Evolutionary conservation across 192 early-diverging fungal species (phyloP).

Genomic region (Coemansia sp.): DNA sequence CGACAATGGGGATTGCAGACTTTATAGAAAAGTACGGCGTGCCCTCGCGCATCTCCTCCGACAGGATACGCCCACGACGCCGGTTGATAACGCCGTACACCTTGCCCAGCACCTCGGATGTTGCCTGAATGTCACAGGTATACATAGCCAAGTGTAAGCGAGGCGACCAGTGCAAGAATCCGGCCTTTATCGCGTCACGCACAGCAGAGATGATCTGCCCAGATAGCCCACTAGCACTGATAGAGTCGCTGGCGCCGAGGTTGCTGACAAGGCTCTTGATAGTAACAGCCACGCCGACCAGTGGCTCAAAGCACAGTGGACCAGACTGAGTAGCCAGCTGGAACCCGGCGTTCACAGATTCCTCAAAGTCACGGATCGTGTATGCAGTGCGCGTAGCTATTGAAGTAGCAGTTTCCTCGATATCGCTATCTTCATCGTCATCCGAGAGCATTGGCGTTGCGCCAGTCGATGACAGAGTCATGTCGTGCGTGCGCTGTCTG

Average conservation of each 20-base stretch:
- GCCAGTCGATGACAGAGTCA: conserved; percentile 14
- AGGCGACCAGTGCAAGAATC: conserved; percentile 92
- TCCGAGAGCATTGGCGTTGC: conserved; percentile 41
- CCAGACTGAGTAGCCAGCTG: conserved; percentile 87
- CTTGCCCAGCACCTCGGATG: conserved; percentile 91
- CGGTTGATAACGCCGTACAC: conserved; percentile 92
- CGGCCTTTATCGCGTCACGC: conserved; percentile 76
- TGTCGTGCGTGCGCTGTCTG: conserved; percentile 7
- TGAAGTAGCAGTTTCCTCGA: not conserved
- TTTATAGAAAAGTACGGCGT: conserved; percentile 94
- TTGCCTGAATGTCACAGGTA: conserved; percentile 92
- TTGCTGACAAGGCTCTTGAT: conserved; percentile 31
- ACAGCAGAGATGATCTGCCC: conserved; percentile 90
- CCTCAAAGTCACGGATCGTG: conserved; percentile 66
- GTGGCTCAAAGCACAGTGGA: conserved; percentile 91
- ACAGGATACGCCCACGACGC: conserved; percentile 86
- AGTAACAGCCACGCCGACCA: conserved; percentile 71
- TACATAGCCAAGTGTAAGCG: conserved; percentile 96
- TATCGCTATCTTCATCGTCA: conserved; percentile 28
- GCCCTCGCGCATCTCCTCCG: conserved; percentile 97
- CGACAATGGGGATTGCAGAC: conserved; percentile 87
- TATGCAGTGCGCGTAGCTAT: conserved; percentile 19
- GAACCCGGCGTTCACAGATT: conserved; percentile 85
- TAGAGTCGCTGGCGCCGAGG: not conserved
- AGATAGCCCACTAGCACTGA: conserved; percentile 20